Evolutionary conservation across 257 asterid genomes (phyloP).

Genomic region (Solanum sparsipilum): DNA sequence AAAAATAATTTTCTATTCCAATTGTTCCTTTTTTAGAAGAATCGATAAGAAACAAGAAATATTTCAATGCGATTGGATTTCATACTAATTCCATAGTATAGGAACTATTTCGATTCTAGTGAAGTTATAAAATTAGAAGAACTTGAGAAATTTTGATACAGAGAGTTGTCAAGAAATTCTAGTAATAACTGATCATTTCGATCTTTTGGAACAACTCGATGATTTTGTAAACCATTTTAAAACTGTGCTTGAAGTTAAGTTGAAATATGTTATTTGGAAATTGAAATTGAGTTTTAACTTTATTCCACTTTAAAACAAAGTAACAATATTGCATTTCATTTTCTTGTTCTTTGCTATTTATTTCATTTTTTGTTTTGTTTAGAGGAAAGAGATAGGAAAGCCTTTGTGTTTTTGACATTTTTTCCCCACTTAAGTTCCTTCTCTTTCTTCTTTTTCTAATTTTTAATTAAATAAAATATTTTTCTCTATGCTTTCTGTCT

Average conservation of each 20-base stretch:
- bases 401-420: background rate
- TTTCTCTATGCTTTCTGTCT: background rate
- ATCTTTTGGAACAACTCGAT: background rate
- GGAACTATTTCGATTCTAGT: background rate
- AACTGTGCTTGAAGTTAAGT: background rate
- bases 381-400: slow-evolving; percentile 1
- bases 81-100: background rate
- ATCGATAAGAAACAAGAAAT: background rate
- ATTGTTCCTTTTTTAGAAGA: background rate
- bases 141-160: background rate
- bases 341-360: background rate
- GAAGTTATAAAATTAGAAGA: no score
- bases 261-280: background rate
- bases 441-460: background rate
- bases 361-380: background rate
- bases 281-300: background rate
- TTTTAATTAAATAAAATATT: background rate
- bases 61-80: background rate
- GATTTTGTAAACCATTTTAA: background rate
- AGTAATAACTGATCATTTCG: background rate
- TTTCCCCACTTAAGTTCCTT: background rate
- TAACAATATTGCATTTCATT: background rate
- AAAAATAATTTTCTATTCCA: background rate
- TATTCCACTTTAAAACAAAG: background rate
- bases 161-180: background rate